phyloP scores from a whole-genome alignment of 192 early-diverging fungal genomes.

The Coemansia sp. region DNA sequence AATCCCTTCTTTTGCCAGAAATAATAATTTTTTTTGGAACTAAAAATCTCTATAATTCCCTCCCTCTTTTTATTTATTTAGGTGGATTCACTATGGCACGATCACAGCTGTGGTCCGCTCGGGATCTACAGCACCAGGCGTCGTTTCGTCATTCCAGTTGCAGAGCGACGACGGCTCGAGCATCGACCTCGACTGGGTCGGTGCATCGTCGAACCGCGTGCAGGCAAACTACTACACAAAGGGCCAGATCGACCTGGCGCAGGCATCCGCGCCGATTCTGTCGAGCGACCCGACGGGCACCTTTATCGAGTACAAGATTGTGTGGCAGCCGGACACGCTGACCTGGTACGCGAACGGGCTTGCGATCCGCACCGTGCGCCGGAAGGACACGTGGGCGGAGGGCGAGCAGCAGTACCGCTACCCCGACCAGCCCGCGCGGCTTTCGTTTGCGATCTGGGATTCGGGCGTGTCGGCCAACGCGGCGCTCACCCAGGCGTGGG shows the following conservation, averaged over 20 bases:
- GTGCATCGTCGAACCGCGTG: slow-evolving; percentile 51
- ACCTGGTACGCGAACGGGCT: slow-evolving; percentile 58
- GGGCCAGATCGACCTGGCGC: slow-evolving; percentile 39
- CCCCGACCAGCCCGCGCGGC: slow-evolving; percentile 46
- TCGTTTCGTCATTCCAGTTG: slow-evolving; percentile 60
- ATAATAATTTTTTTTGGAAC: not conserved
- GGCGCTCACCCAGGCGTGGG: slow-evolving; percentile 53
- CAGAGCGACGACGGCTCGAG: slow-evolving; percentile 57
- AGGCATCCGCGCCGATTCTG: slow-evolving; percentile 19
- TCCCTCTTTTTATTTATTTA: not conserved
- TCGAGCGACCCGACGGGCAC: slow-evolving; percentile 35
- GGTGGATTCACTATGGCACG: slow-evolving; percentile 62
- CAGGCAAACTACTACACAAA: slow-evolving; percentile 63
- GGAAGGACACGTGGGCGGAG: slow-evolving; percentile 50
- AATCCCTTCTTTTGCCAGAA: not conserved
- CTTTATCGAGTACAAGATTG: slow-evolving; percentile 60
- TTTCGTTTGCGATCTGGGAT: slow-evolving; percentile 66
- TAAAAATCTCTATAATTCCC: not conserved
- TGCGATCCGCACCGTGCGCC: slow-evolving; percentile 51
- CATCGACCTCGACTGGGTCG: slow-evolving; percentile 65
- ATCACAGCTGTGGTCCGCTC: slow-evolving; percentile 56
- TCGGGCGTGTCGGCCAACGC: slow-evolving; percentile 38
- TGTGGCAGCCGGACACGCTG: slow-evolving; percentile 60
- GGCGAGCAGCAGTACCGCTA: slow-evolving; percentile 49
- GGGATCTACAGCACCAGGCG: slow-evolving; percentile 54